Percentiles rank a stretch among this genome's conserved stretches.
Evolutionary conservation across 164 flowering plant genomes (phyloP).

Genomic region (Annona squamosa): DNA sequence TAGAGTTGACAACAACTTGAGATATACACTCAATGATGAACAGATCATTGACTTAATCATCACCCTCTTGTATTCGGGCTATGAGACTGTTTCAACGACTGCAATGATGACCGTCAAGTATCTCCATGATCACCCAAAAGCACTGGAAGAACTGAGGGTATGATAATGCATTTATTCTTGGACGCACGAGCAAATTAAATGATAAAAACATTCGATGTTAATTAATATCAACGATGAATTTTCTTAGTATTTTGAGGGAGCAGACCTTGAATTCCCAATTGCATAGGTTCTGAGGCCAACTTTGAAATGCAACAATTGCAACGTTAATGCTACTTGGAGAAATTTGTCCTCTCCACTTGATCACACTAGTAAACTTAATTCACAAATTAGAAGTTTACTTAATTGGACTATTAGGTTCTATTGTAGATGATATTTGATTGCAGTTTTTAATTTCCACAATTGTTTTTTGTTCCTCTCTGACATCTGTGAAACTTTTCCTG

Average conservation of each 20-base stretch:
- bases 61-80: conserved; percentile 60
- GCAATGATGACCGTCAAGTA: conserved; percentile 71
- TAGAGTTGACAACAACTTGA: conserved; percentile 28
- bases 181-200: neutral
- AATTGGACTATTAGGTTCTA: too few relatives aligned
- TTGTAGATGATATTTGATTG: neutral
- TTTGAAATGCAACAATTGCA: neutral
- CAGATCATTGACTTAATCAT: conserved; percentile 60
- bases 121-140: conserved; percentile 67
- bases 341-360: neutral
- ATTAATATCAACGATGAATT: too few relatives aligned
- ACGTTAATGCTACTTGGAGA: neutral
- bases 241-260: neutral
- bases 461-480: neutral
- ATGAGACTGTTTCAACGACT: conserved; percentile 68
- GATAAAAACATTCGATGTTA: too few relatives aligned
- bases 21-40: conserved; percentile 40
- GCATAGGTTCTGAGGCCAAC: neutral
- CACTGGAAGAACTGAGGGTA: conserved; percentile 56
- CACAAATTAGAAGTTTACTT: neutral
- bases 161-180: conserved; percentile 7
- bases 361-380: neutral
- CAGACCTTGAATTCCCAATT: neutral
- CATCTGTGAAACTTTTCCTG: neutral
- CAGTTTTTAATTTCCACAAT: neutral